A percentile compares a stretch with the other conserved stretches of the same genome.
Conservation (phyloP, 1,284 basidiomycete species). For the Trametes pubescens region DNA sequence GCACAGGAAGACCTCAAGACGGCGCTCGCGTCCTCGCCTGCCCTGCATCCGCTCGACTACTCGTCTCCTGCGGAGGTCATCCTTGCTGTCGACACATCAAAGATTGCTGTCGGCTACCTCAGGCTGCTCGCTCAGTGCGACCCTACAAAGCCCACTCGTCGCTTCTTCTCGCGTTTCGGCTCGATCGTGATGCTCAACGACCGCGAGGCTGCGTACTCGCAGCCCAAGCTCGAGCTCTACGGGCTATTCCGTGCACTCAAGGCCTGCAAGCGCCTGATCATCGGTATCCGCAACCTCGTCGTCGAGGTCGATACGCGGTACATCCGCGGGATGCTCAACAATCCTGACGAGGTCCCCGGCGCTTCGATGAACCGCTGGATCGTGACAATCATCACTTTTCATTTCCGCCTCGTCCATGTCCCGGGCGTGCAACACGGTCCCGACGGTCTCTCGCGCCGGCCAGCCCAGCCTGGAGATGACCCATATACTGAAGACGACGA, state of each 20-base stretch:
- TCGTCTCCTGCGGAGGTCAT: constrained; percentile 48
- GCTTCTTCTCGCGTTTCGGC: constrained; percentile 31
- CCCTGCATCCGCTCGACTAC: constrained; percentile 57
- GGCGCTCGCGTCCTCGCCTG: constrained; percentile 31
- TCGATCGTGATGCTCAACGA: constrained; percentile 49
- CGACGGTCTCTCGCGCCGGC: constrained; percentile 47
- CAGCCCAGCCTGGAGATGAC: constrained; percentile 29
- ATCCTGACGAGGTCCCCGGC: constrained; percentile 48
- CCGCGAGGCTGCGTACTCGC: constrained; percentile 47
- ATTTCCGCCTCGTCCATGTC: constrained; percentile 47
- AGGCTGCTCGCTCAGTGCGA: constrained; percentile 45
- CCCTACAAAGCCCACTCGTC: constrained; percentile 17
- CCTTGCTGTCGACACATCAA: constrained; percentile 47
- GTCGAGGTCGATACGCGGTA: constrained; percentile 51
- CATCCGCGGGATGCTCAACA: constrained; percentile 53
- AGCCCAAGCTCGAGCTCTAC: constrained; percentile 52
- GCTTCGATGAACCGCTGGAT: constrained; percentile 53
- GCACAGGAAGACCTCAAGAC: constrained; percentile 39
- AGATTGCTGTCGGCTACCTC: constrained; percentile 45
- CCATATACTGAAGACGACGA: constrained; percentile 41
- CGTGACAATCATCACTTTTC: constrained; percentile 46
- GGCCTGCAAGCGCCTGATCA: constrained; percentile 38
- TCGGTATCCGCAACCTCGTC: constrained; percentile 45
- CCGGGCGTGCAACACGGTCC: constrained; percentile 42
- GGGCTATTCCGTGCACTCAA: constrained; percentile 46